Percentiles rank a stretch among this genome's conserved stretches.
These are phyloP conservation scores for Gynostemma pentaphyllum DNA, from an alignment of 306 rosid species.

Conservation along the genomic window DNA sequence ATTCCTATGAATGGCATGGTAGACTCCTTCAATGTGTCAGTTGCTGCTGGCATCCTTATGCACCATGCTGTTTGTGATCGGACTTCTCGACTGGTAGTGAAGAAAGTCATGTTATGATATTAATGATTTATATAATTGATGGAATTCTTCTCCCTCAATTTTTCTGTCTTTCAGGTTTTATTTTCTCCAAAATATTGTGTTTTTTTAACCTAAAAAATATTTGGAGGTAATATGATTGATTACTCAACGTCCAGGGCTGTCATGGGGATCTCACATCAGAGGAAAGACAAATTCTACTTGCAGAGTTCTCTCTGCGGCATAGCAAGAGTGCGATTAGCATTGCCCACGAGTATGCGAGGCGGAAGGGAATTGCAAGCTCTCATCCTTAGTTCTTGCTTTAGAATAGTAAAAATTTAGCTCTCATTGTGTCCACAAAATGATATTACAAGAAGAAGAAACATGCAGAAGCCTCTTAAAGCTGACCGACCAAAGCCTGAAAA, in stretches of 20 bases:
- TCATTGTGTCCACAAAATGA: not conserved
- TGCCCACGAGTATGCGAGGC: slow-evolving; percentile 53
- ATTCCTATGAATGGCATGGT: slow-evolving; percentile 96
- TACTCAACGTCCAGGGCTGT: slow-evolving; percentile 38
- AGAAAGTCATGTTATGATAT: not conserved
- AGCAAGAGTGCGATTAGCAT: slow-evolving; percentile 51
- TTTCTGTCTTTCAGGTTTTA: not conserved
- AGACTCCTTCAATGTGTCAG: slow-evolving; percentile 90
- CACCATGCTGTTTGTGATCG: slow-evolving; percentile 90
- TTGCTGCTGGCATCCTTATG: slow-evolving; percentile 93
- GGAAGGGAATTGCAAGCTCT: slow-evolving; percentile 29
- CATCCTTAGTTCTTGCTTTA: slow-evolving; percentile 1
- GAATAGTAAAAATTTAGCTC: not conserved
- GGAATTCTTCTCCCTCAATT: not conserved
- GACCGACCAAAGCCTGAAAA: not conserved
- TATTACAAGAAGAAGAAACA: not conserved
- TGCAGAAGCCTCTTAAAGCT: not conserved
- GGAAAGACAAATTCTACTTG: slow-evolving; percentile 69
- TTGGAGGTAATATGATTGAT: not conserved
- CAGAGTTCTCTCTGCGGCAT: slow-evolving; percentile 76
- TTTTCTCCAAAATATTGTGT: not conserved
- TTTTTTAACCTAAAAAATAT: not conserved
- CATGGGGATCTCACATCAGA: slow-evolving; percentile 68
- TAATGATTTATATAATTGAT: not conserved
- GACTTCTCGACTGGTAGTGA: slow-evolving; percentile 58